Conservation (phyloP, 2,329 filamentous ascomycete genomes). For the Ophiocordyceps sinensis region DNA sequence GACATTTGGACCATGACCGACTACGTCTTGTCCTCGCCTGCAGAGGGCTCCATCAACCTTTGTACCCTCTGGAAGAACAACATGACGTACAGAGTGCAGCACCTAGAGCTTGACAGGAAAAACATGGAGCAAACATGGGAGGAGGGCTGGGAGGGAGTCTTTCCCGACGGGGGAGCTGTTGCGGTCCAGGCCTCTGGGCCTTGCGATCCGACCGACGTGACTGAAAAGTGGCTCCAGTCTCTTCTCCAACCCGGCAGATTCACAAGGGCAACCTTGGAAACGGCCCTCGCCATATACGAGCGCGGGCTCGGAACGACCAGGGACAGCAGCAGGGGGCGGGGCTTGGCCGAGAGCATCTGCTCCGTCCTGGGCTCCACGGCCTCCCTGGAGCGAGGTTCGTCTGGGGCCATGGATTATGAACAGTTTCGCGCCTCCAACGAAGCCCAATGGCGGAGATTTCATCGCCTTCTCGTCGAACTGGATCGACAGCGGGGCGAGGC, state of each 20-base stretch:
- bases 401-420: conserved; percentile 58
- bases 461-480: conserved; percentile 69
- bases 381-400: conserved; percentile 43
- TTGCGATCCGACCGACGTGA: conserved; percentile 53
- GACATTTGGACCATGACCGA: conserved; percentile 71
- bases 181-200: conserved; percentile 42
- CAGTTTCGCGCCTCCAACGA: conserved; percentile 61
- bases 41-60: conserved; percentile 41
- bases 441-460: conserved; percentile 81
- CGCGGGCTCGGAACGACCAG: conserved; percentile 33
- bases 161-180: conserved; percentile 41
- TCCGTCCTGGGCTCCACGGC: conserved; percentile 57
- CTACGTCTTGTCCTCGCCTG: conserved; percentile 47
- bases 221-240: conserved; percentile 75
- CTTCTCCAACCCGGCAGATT: conserved; percentile 77
- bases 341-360: conserved; percentile 64
- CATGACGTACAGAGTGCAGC: conserved; percentile 60
- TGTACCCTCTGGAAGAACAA: conserved; percentile 83
- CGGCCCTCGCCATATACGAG: conserved; percentile 70
- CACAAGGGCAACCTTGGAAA: conserved; percentile 64
- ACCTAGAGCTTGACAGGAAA: conserved; percentile 56
- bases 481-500: conserved; percentile 77
- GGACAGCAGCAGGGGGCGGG: conserved; percentile 30
- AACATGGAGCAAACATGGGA: conserved; percentile 48
- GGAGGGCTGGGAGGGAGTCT: conserved; percentile 55